phyloP scores from a whole-genome alignment of 139 green algal genomes.

The Desmodesmus armatus region DNA sequence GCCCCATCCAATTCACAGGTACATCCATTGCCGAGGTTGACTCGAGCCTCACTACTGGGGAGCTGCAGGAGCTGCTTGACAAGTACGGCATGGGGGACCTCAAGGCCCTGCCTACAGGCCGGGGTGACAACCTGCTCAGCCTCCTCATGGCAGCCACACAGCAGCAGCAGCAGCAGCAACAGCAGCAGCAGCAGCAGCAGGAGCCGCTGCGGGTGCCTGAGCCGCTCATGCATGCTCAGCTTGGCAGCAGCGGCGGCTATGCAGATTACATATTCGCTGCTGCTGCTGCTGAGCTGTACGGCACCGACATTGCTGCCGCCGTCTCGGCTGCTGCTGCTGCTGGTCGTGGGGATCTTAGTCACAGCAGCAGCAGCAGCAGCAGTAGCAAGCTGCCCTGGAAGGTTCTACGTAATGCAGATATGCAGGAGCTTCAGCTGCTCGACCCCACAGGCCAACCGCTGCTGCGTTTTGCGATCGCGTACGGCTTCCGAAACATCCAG shows the following conservation, averaged over 20 bases:
- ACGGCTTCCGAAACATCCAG: slow-evolving; percentile 99
- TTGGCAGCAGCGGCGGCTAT: slow-evolving; percentile 90
- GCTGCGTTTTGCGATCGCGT: slow-evolving; percentile 86
- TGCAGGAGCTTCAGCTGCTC: slow-evolving; percentile 61
- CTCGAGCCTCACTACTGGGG: slow-evolving; percentile 91
- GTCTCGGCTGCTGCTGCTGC: neutral
- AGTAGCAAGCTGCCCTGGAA: slow-evolving; percentile 73
- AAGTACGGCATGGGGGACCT: slow-evolving; percentile 3
- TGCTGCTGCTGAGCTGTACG: slow-evolving; percentile 17
- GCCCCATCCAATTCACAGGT: no score
- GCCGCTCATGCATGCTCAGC: slow-evolving; percentile 53
- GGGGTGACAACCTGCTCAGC: slow-evolving; percentile 31
- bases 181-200: slow-evolving; percentile 37
- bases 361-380: slow-evolving; percentile 57
- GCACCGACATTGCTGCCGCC: neutral
- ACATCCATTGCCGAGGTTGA: slow-evolving; percentile 82
- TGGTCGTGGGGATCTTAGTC: neutral
- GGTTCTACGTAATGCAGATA: slow-evolving; percentile 80
- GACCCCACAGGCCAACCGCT: slow-evolving; percentile 52
- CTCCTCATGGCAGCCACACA: slow-evolving; percentile 17
- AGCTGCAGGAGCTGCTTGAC: slow-evolving; percentile 87
- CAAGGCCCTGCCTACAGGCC: neutral
- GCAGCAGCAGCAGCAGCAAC: slow-evolving; percentile 44
- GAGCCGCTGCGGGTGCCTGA: neutral
- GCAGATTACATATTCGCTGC: slow-evolving; percentile 68